Conservation (phyloP, 169 alveolate genomes). For the Condylostoma magnum region DNA sequence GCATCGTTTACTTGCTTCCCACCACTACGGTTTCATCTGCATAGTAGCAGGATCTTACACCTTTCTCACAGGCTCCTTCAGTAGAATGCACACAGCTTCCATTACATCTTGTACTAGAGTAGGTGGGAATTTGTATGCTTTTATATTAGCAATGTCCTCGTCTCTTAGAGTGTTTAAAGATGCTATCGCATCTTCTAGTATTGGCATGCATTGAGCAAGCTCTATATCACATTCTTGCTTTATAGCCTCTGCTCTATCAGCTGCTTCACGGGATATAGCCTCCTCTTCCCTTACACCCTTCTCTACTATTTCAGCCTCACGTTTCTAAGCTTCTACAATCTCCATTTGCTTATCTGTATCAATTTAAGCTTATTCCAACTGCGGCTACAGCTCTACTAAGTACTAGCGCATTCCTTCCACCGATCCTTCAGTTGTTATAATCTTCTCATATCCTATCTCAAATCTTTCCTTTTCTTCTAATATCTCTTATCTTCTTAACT, state of each 20-base stretch:
- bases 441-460: slow-evolving; percentile 83
- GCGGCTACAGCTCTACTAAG: slow-evolving; percentile 85
- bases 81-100: slow-evolving; percentile 76
- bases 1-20: slow-evolving; percentile 83
- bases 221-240: slow-evolving; percentile 88
- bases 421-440: slow-evolving; percentile 81
- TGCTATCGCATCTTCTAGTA: slow-evolving; percentile 74
- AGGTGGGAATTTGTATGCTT: slow-evolving; percentile 83
- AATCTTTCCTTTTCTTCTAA: slow-evolving; percentile 75
- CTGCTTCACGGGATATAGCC: slow-evolving; percentile 76
- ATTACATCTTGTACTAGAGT: slow-evolving; percentile 58
- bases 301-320: slow-evolving; percentile 80
- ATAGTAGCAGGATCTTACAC: slow-evolving; percentile 58
- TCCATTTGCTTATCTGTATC: slow-evolving; percentile 68
- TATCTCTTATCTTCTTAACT: slow-evolving; percentile 82
- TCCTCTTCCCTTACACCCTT: slow-evolving; percentile 84
- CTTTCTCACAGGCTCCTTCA: slow-evolving; percentile 43
- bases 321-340: slow-evolving; percentile 68
- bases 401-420: slow-evolving; percentile 88
- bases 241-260: slow-evolving; percentile 80
- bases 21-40: slow-evolving; percentile 76
- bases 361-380: slow-evolving; percentile 68
- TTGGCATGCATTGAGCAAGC: slow-evolving; percentile 85
- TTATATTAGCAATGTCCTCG: slow-evolving; percentile 83
- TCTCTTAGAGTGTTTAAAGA: slow-evolving; percentile 82